phyloP scores from a whole-genome alignment of 306 rosid species.

The Acacia melanoxylon region DNA sequence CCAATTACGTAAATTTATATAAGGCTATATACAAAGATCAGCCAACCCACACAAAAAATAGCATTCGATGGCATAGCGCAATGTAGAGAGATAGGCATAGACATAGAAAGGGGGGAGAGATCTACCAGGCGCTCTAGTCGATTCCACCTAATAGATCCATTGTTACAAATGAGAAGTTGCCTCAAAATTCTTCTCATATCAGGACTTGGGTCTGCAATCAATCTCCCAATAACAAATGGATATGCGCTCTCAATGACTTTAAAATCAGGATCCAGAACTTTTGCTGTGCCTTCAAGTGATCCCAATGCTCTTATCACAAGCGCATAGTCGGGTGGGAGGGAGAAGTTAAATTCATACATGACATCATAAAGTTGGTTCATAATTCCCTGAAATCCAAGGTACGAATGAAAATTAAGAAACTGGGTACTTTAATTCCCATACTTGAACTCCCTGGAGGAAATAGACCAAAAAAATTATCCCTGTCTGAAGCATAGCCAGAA shows the following conservation, averaged over 20 bases:
- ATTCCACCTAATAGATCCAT: conserved; percentile 96
- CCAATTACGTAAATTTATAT: conserved; percentile 11
- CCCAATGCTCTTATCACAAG: conserved; percentile 93
- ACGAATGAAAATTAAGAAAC: conserved; percentile 22
- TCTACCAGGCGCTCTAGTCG: conserved; percentile 91
- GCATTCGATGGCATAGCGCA: conserved; percentile 5
- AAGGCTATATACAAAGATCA: conserved; percentile 11
- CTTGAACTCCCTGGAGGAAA: conserved; percentile 20
- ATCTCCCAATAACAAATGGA: conserved; percentile 93
- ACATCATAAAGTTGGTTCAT: conserved; percentile 81
- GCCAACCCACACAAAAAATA: conserved; percentile 17
- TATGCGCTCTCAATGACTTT: conserved; percentile 92
- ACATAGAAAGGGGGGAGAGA: conserved; percentile 13
- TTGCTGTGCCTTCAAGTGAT: conserved; percentile 97
- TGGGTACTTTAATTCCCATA: conserved; percentile 4
- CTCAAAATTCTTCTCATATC: conserved; percentile 97
- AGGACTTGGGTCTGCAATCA: conserved; percentile 88
- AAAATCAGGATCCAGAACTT: conserved; percentile 86
- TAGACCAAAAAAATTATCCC: not conserved
- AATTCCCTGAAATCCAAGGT: conserved; percentile 77
- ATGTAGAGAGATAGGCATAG: not conserved
- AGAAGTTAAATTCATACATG: conserved; percentile 89
- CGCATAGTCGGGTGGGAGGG: conserved; percentile 97
- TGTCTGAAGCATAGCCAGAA: not conserved
- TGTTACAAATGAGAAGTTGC: conserved; percentile 77